Conservation (phyloP, 768 basidiomycete genomes). For the Boletellus sp. region DNA sequence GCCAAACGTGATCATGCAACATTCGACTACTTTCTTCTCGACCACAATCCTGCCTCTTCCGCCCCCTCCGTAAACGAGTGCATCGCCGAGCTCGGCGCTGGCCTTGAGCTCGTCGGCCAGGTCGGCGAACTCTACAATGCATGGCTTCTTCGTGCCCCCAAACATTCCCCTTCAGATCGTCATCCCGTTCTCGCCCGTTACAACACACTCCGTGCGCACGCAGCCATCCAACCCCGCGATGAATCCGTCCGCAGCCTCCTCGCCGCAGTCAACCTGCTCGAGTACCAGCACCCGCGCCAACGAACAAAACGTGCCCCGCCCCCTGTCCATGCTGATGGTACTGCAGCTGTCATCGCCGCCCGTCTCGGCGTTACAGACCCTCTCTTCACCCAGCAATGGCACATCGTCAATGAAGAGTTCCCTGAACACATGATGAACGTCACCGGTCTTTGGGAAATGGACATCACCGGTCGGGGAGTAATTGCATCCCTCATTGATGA, state of each 20-base stretch:
- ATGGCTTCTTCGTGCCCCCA: slow-evolving; percentile 75
- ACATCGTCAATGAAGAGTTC: slow-evolving; percentile 82
- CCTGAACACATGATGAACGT: slow-evolving; percentile 89
- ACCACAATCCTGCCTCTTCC: slow-evolving; percentile 51
- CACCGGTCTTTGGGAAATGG: slow-evolving; percentile 88
- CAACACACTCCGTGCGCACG: slow-evolving; percentile 38
- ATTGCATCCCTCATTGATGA: slow-evolving; percentile 92
- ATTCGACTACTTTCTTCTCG: slow-evolving; percentile 81
- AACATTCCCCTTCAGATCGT: slow-evolving; percentile 16
- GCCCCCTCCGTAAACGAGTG: slow-evolving; percentile 59
- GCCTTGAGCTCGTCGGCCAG: slow-evolving; percentile 86
- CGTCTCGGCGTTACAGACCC: slow-evolving; percentile 77
- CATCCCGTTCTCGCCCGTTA: slow-evolving; percentile 45
- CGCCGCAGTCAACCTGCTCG: slow-evolving; percentile 56
- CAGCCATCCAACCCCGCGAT: slow-evolving; percentile 35
- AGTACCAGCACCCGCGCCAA: slow-evolving; percentile 61
- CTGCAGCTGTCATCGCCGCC: slow-evolving; percentile 47
- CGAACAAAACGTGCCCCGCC: slow-evolving; percentile 76
- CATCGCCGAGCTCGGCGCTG: slow-evolving; percentile 58
- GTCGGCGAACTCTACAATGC: slow-evolving; percentile 77
- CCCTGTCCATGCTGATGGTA: slow-evolving; percentile 38
- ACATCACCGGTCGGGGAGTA: slow-evolving; percentile 82
- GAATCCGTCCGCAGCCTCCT: slow-evolving; percentile 42
- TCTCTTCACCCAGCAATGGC: slow-evolving; percentile 85
- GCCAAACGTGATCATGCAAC: slow-evolving; percentile 50